phyloP scores from a whole-genome alignment of 352 stramenopile species.

The Blastocystis sp. region DNA sequence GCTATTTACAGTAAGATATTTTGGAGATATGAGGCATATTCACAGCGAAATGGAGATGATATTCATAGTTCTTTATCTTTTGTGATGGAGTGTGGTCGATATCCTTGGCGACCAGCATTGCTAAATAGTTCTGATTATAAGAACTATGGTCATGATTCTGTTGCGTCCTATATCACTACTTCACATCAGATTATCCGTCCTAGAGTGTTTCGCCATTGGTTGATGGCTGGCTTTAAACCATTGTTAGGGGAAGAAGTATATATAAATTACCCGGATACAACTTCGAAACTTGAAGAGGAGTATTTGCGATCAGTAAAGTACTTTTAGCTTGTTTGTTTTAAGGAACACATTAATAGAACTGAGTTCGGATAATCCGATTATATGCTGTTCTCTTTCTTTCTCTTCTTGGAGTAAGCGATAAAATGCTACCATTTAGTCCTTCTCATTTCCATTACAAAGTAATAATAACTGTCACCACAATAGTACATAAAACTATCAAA shows the following conservation, averaged over 20 bases:
- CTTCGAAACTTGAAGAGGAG: neutral
- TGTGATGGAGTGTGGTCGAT: slow-evolving; percentile 25
- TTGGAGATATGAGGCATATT: slow-evolving; percentile 15
- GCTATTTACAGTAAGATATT: slow-evolving; percentile 3
- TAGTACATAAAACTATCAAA: slow-evolving; percentile 21
- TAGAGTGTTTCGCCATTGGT: slow-evolving; percentile 1
- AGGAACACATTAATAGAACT: neutral
- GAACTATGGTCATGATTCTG: slow-evolving; percentile 37
- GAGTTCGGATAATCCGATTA: slow-evolving; percentile 25
- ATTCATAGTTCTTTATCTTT: slow-evolving; percentile 38
- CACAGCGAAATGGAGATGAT: slow-evolving; percentile 53
- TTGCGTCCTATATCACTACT: neutral
- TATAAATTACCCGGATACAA: neutral
- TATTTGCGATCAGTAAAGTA: neutral
- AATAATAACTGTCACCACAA: neutral
- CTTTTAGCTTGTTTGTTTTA: slow-evolving; percentile 14
- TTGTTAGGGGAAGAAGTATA: neutral
- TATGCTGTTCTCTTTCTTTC: neutral
- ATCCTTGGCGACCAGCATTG: neutral
- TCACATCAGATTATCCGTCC: slow-evolving; percentile 17
- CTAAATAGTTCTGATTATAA: neutral
- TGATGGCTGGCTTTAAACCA: slow-evolving; percentile 27
- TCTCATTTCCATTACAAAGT: neutral
- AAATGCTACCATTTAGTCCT: neutral
- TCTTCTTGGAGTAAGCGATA: neutral